Percentiles rank a stretch among this genome's conserved stretches.
phyloP scores from a whole-genome alignment of 2,329 filamentous ascomycete species.

The Balansia obtecta region DNA sequence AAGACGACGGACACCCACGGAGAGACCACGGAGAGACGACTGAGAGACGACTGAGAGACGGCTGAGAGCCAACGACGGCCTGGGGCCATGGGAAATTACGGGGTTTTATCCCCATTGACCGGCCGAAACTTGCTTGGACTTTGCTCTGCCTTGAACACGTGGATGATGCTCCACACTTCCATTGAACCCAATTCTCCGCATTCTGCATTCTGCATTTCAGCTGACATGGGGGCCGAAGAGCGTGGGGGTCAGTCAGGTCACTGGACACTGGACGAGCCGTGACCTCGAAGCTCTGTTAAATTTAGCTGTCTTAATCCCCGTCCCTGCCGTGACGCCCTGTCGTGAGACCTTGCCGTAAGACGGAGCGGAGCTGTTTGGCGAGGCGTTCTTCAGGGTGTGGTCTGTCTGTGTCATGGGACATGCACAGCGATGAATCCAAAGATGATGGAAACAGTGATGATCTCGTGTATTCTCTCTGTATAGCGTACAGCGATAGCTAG shows the following conservation, averaged over 20 bases:
- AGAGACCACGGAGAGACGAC: too few relatives aligned
- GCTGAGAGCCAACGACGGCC: background rate
- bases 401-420: too few relatives aligned
- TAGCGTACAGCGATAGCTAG: too few relatives aligned
- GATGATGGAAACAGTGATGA: too few relatives aligned
- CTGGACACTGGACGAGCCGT: background rate
- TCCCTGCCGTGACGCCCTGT: too few relatives aligned
- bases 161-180: constrained; percentile 6
- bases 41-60: background rate
- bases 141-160: background rate
- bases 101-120: constrained; percentile 4
- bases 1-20: too few relatives aligned
- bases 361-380: background rate
- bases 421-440: too few relatives aligned
- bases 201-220: constrained; percentile 2
- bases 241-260: too few relatives aligned
- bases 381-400: background rate
- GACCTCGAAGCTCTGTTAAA: background rate
- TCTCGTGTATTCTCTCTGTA: too few relatives aligned
- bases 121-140: background rate
- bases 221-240: constrained; percentile 1
- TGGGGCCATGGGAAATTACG: background rate
- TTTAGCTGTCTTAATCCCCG: background rate
- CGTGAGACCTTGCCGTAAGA: background rate
- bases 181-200: constrained; percentile 6